phyloP scores from a whole-genome alignment of 441 rosid genomes.

The Isatis lusitanica region DNA sequence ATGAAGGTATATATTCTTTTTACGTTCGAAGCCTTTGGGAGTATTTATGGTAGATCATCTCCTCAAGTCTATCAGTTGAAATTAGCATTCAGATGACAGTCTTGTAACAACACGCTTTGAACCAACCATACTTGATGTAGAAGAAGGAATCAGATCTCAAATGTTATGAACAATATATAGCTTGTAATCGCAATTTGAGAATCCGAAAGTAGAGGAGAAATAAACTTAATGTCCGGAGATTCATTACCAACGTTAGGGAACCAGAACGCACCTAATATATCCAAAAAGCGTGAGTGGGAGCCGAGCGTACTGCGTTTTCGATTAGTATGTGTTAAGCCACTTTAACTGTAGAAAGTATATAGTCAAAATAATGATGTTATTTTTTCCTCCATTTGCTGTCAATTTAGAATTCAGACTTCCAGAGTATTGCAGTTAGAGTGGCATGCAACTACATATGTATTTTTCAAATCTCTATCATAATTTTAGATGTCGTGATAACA shows the following conservation, averaged over 20 bases:
- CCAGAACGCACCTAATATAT: not conserved
- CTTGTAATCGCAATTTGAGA: not conserved
- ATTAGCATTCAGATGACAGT: not conserved
- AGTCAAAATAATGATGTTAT: not conserved
- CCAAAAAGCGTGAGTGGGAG: not conserved
- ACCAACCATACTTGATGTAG: no score
- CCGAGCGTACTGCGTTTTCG: not conserved
- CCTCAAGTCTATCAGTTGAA: not conserved
- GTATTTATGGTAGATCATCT: not conserved
- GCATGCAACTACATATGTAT: constrained; percentile 2
- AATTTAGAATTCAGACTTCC: not conserved
- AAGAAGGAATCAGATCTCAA: not conserved
- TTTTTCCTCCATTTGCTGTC: not conserved
- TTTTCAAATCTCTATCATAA: not conserved
- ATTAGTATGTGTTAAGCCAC: not conserved
- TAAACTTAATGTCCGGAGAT: no score
- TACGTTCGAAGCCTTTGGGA: not conserved
- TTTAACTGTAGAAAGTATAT: not conserved
- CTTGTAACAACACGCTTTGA: not conserved
- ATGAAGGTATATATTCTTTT: not conserved
- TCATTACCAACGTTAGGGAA: not conserved
- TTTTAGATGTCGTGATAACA: not conserved
- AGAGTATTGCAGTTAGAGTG: not conserved
- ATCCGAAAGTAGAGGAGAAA: not conserved
- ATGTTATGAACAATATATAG: not conserved